Conservation (phyloP, 2,329 filamentous ascomycete genomes). For the Exophiala mesophila region DNA sequence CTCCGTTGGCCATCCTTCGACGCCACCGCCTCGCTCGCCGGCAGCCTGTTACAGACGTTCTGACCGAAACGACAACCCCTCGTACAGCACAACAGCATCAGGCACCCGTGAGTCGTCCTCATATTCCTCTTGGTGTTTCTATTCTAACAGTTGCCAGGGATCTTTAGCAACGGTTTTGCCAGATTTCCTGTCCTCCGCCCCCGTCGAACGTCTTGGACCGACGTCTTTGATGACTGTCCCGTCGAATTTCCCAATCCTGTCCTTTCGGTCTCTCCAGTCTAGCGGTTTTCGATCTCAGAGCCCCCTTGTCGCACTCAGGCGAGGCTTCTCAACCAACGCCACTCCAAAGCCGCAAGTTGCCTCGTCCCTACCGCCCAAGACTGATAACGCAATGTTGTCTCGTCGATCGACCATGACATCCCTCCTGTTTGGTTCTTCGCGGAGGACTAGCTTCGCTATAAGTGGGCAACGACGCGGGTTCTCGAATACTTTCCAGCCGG, state of each 20-base stretch:
- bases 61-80: conserved; percentile 5
- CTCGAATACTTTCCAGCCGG: conserved; percentile 18
- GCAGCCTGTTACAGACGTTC: conserved; percentile 4
- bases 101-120: conserved; percentile 2
- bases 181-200: conserved; percentile 15
- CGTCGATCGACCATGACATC: conserved; percentile 10
- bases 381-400: neutral
- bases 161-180: conserved; percentile 8
- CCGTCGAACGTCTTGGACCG: conserved; percentile 7
- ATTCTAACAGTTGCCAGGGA: conserved; percentile 13
- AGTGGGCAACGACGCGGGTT: conserved; percentile 17
- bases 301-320: conserved; percentile 6
- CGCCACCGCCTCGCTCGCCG: conserved; percentile 20
- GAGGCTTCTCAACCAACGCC: conserved; percentile 11
- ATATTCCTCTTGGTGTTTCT: neutral
- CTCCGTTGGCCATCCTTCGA: conserved; percentile 21
- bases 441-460: neutral
- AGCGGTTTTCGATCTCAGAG: no score
- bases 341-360: conserved; percentile 2
- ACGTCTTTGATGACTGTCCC: conserved; percentile 1
- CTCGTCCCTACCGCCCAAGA: no score
- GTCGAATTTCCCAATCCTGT: conserved; percentile 8
- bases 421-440: conserved; percentile 17
- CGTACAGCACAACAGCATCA: neutral
- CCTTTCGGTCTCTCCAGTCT: no score